Evolutionary conservation across 1,139 yeast species (phyloP).

Genomic region (Candida sojae): DNA sequence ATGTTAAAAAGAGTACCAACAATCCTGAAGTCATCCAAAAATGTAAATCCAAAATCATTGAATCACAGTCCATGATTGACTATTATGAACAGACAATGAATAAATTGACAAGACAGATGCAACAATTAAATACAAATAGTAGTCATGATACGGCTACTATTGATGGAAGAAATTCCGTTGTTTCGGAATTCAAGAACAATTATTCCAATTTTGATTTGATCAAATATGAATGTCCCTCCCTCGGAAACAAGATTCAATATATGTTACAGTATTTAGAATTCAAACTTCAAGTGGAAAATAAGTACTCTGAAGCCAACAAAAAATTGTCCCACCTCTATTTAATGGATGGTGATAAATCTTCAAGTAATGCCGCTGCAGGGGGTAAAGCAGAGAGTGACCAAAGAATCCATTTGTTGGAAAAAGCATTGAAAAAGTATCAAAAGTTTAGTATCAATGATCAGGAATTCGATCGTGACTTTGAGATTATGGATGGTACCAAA

Average conservation of each 20-base stretch:
- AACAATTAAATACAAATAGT: slow-evolving; percentile 9
- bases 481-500: slow-evolving; percentile 63
- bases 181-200: slow-evolving; percentile 33
- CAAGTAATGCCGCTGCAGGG: slow-evolving; percentile 86
- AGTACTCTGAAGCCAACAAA: slow-evolving; percentile 89
- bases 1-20: slow-evolving; percentile 72
- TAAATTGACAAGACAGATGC: slow-evolving; percentile 51
- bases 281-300: slow-evolving; percentile 89
- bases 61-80: slow-evolving; percentile 87
- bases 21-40: slow-evolving; percentile 85
- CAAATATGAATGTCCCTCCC: slow-evolving; percentile 90
- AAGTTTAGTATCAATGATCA: slow-evolving; percentile 80
- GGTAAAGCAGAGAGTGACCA: slow-evolving; percentile 84
- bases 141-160: slow-evolving; percentile 8
- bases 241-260: slow-evolving; percentile 93
- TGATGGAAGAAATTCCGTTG: slow-evolving; percentile 11
- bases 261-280: slow-evolving; percentile 95
- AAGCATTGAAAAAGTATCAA: slow-evolving; percentile 82
- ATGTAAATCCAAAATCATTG: slow-evolving; percentile 88
- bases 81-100: slow-evolving; percentile 78
- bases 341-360: slow-evolving; percentile 86
- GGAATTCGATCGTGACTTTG: slow-evolving; percentile 64
- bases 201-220: slow-evolving; percentile 77
- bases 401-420: slow-evolving; percentile 79
- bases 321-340: slow-evolving; percentile 83